Conservation (phyloP, 1,139 yeast genomes). For the Hansenula lynferdii region DNA sequence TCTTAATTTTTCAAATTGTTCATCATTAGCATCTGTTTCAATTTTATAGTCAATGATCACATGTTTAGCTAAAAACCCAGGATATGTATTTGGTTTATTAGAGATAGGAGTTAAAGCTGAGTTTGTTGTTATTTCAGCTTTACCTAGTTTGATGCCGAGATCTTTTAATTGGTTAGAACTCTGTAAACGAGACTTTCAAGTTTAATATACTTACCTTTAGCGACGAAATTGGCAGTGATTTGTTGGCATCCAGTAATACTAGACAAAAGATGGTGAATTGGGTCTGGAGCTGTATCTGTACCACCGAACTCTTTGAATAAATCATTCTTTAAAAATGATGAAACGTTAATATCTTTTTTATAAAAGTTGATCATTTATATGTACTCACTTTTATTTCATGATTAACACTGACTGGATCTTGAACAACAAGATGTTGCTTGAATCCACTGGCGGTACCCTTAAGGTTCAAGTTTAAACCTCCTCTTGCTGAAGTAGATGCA, state of each 20-base stretch:
- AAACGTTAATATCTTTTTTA: too few species aligned
- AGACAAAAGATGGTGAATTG: not conserved
- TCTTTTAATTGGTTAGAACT: not conserved
- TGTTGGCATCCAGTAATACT: not conserved
- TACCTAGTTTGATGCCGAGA: not conserved
- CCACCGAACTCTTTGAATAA: not conserved
- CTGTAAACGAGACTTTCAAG: not conserved
- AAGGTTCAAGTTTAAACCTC: not conserved
- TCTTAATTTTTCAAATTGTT: conserved; percentile 1
- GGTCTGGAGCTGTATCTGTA: not conserved
- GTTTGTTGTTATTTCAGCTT: not conserved
- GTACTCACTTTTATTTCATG: not conserved
- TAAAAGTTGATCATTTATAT: too few species aligned
- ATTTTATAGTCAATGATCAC: not conserved
- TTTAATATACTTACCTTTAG: not conserved
- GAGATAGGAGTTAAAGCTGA: not conserved
- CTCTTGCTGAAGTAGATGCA: not conserved
- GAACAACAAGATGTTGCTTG: not conserved
- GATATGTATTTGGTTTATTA: not conserved
- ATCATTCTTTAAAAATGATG: not conserved
- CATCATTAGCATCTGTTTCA: not conserved
- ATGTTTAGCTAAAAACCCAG: not conserved
- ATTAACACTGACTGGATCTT: not conserved
- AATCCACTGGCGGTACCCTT: not conserved
- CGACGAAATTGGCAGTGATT: not conserved